These are phyloP conservation scores for Nicotiana undulata DNA, from an alignment of 257 asterid genomes.

Conservation along the genomic window DNA sequence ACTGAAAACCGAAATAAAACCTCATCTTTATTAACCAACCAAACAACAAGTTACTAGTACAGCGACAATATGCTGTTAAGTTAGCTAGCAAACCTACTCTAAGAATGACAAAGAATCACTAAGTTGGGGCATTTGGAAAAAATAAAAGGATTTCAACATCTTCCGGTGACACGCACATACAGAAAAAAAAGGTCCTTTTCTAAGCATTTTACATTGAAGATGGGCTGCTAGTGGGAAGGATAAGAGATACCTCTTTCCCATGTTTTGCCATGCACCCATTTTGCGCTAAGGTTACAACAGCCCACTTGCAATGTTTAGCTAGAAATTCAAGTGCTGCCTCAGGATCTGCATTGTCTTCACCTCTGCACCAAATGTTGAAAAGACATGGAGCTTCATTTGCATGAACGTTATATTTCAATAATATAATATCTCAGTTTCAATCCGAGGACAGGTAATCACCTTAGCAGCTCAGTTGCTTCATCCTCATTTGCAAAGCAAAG, in stretches of 20 bases:
- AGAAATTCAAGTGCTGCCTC: constrained; percentile 72
- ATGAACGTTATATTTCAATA: background rate
- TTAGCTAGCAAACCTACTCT: background rate
- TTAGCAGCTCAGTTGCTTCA: constrained; percentile 78
- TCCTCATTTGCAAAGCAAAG: constrained; percentile 99
- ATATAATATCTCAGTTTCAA: background rate
- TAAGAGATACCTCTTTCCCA: constrained; percentile 54
- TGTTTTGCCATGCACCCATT: constrained; percentile 91
- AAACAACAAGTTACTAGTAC: background rate
- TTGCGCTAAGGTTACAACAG: constrained; percentile 83
- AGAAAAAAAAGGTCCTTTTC: background rate
- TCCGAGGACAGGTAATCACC: constrained; percentile 32
- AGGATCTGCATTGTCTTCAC: constrained; percentile 43
- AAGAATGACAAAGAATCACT: background rate
- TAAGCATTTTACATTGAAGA: background rate
- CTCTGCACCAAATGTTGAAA: constrained; percentile 31
- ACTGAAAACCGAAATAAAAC: constrained; percentile 23
- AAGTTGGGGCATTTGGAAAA: background rate
- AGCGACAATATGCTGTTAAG: background rate
- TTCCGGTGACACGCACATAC: background rate
- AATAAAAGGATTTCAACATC: background rate
- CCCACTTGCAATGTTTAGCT: constrained; percentile 78
- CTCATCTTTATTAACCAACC: background rate
- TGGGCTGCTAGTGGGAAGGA: background rate
- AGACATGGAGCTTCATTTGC: background rate